A percentile compares a stretch with the other conserved stretches of the same genome.
phyloP scores from a whole-genome alignment of 2,329 filamentous ascomycete species.

The Diaporthe humulicola region DNA sequence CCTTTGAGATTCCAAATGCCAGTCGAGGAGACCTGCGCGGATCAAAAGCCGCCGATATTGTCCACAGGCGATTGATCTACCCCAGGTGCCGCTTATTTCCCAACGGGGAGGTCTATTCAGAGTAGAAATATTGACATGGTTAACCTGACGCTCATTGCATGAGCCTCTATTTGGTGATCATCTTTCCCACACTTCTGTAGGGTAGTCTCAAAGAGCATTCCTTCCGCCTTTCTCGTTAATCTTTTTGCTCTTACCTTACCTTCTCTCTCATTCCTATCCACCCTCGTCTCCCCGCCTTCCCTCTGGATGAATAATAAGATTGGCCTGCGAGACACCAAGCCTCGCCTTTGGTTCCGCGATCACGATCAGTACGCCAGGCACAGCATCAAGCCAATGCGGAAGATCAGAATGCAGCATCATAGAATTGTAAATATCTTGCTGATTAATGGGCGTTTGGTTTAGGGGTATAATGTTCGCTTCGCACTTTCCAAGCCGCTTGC shows the following conservation, averaged over 20 bases:
- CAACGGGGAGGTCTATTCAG: not conserved
- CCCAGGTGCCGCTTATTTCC: not conserved
- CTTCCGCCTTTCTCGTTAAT: not conserved
- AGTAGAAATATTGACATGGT: not conserved
- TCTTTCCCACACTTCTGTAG: not conserved
- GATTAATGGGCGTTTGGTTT: conserved; percentile 21
- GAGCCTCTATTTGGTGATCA: not conserved
- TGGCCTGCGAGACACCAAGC: too few species aligned
- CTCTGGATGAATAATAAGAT: too few species aligned
- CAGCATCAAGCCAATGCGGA: too few species aligned
- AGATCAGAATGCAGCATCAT: too few species aligned
- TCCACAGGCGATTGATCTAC: rapidly evolving
- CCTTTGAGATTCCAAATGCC: not conserved
- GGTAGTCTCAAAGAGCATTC: too few species aligned
- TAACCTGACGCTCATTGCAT: not conserved
- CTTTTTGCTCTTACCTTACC: not conserved
- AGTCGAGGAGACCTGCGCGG: too few species aligned
- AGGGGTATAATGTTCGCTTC: conserved; percentile 33
- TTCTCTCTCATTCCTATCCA: too few species aligned
- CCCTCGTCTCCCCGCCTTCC: too few species aligned
- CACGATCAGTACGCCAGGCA: too few species aligned
- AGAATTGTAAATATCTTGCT: too few species aligned
- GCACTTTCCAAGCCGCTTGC: not conserved
- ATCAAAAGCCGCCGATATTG: not conserved
- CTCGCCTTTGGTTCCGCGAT: too few species aligned